Conservation (phyloP, 495 filamentous ascomycete genomes). For the Penicillium lividum region DNA sequence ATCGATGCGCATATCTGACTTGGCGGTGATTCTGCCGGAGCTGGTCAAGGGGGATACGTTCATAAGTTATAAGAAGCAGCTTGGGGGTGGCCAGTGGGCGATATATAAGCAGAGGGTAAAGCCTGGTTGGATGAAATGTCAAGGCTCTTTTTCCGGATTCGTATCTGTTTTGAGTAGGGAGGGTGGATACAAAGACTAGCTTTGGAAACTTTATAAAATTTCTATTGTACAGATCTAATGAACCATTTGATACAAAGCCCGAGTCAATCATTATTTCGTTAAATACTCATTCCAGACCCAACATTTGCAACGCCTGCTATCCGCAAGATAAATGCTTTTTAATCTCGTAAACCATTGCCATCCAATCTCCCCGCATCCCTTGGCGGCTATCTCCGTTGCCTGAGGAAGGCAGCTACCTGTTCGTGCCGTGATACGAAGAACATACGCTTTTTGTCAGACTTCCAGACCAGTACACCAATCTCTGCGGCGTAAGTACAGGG, state of each 20-base stretch:
- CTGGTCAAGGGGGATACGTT: slow-evolving; percentile 9
- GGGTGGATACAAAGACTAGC: neutral
- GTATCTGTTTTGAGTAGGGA: neutral
- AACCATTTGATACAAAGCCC: neutral
- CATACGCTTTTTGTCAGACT: slow-evolving; percentile 69
- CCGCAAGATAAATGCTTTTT: slow-evolving; percentile 4
- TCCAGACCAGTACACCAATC: slow-evolving; percentile 90
- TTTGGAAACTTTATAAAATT: no score
- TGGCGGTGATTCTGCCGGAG: slow-evolving; percentile 18
- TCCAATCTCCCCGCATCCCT: neutral
- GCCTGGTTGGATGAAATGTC: neutral
- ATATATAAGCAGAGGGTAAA: slow-evolving; percentile 6
- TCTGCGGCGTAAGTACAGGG: slow-evolving; percentile 80
- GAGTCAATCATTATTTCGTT: slow-evolving; percentile 19
- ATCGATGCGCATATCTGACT: slow-evolving; percentile 14
- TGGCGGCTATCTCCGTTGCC: slow-evolving; percentile 50
- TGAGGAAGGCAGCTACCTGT: slow-evolving; percentile 77
- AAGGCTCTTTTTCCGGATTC: neutral
- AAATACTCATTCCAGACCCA: slow-evolving; percentile 8
- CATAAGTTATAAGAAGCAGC: slow-evolving; percentile 16
- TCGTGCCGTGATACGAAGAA: slow-evolving; percentile 89
- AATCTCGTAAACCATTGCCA: slow-evolving; percentile 6
- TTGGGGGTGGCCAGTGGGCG: slow-evolving; percentile 5
- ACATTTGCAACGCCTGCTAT: slow-evolving; percentile 5
- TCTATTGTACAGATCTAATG: neutral